Evolutionary conservation across 495 filamentous ascomycete genomes (phyloP).

Genomic region (Talaromyces trachyspermus): DNA sequence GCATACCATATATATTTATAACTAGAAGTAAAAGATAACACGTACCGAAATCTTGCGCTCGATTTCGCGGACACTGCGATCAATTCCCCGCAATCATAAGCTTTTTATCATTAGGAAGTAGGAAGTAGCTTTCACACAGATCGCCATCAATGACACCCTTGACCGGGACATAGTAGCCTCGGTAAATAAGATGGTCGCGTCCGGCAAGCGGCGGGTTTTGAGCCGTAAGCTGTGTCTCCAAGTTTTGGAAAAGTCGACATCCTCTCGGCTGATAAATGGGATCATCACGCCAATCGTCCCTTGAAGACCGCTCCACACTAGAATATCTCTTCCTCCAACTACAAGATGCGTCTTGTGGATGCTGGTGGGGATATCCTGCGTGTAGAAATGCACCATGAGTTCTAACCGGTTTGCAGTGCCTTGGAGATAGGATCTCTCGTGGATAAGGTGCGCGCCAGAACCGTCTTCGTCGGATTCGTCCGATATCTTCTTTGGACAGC

Average conservation of each 20-base stretch:
- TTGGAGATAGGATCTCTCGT: constrained; percentile 81
- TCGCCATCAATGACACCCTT: constrained; percentile 99
- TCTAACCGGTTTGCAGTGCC: constrained; percentile 79
- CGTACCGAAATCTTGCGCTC: constrained; percentile 91
- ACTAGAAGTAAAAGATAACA: constrained; percentile 6
- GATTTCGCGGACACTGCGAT: constrained; percentile 83
- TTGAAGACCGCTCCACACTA: constrained; percentile 91
- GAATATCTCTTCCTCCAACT: constrained; percentile 81
- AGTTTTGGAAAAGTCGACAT: constrained; percentile 95
- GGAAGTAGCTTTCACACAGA: constrained; percentile 82
- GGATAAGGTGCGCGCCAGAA: constrained; percentile 78
- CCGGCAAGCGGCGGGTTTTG: constrained; percentile 85
- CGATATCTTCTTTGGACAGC: constrained; percentile 77
- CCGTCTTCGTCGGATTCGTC: constrained; percentile 90
- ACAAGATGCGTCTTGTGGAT: constrained; percentile 86
- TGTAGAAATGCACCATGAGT: constrained; percentile 79
- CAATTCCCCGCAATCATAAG: constrained; percentile 92
- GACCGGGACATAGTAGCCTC: constrained; percentile 93
- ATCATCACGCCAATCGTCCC: constrained; percentile 89
- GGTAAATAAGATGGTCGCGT: constrained; percentile 88
- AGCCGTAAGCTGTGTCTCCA: constrained; percentile 76
- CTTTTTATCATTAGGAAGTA: constrained; percentile 78
- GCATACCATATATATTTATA: not conserved
- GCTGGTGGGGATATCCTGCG: constrained; percentile 86
- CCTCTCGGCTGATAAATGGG: constrained; percentile 82